phyloP scores from a whole-genome alignment of 2,329 filamentous ascomycete genomes.

The Microdochium nivale region DNA sequence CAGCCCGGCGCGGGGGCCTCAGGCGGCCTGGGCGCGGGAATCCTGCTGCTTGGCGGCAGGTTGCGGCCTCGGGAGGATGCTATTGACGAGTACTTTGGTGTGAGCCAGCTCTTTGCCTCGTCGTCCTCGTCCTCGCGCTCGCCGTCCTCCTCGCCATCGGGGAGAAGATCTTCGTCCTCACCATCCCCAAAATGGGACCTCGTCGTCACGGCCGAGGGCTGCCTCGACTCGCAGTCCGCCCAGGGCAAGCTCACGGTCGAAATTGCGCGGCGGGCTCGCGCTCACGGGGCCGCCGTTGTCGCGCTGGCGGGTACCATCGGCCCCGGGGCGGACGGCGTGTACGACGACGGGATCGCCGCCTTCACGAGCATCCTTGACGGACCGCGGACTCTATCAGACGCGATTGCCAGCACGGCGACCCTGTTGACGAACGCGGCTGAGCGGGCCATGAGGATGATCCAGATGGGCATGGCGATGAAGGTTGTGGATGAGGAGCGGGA shows the following conservation, averaged over 20 bases:
- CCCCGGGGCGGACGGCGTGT: slow-evolving; percentile 17
- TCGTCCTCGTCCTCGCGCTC: not conserved
- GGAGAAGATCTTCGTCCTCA: not conserved
- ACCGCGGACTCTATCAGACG: slow-evolving; percentile 17
- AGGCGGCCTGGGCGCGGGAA: slow-evolving; percentile 41
- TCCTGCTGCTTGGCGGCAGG: slow-evolving; percentile 35
- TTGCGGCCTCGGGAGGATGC: slow-evolving; percentile 38
- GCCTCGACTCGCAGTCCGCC: slow-evolving; percentile 41
- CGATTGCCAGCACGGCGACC: slow-evolving; percentile 14
- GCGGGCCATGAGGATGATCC: slow-evolving; percentile 17
- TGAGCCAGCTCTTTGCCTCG: slow-evolving; percentile 32
- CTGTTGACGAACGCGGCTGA: slow-evolving; percentile 18
- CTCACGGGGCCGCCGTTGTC: slow-evolving; percentile 33
- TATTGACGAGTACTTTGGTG: slow-evolving; percentile 39
- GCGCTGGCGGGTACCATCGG: slow-evolving; percentile 28
- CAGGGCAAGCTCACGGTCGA: slow-evolving; percentile 45
- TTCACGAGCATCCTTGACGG: slow-evolving; percentile 19
- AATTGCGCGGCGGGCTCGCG: slow-evolving; percentile 37
- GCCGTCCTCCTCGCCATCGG: not conserved
- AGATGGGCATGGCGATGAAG: slow-evolving; percentile 1
- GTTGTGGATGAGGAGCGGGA: not conserved
- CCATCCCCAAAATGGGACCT: slow-evolving; percentile 30
- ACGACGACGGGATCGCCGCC: slow-evolving; percentile 23
- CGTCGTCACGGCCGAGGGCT: slow-evolving; percentile 43
- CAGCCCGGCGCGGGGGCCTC: slow-evolving; percentile 40